Conservation (phyloP, 2,329 filamentous ascomycete species). For the Botryotinia convoluta region DNA sequence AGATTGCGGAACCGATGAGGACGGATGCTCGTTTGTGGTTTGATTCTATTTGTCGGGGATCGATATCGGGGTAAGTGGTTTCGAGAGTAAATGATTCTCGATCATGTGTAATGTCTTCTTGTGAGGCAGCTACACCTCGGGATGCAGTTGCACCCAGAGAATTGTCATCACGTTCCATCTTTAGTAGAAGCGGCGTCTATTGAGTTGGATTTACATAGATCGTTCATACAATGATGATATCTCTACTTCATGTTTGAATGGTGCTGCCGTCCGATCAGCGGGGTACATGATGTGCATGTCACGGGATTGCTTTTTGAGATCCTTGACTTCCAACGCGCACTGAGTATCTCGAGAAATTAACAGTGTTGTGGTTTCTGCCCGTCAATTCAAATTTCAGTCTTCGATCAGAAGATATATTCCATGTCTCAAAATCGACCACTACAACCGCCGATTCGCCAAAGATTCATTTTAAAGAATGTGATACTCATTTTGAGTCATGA, state of each 20-base stretch:
- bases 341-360: neutral
- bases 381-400: neutral
- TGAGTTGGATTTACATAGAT: neutral
- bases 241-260: neutral
- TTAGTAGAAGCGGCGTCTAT: neutral
- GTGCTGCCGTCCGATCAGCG: neutral
- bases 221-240: neutral
- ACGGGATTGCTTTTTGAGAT: neutral
- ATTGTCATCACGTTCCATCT: neutral
- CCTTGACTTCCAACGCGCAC: neutral
- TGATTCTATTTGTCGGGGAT: neutral
- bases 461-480: neutral
- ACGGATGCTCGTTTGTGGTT: neutral
- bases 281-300: neutral
- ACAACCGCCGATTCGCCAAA: neutral
- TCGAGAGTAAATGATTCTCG: neutral
- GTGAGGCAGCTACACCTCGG: neutral
- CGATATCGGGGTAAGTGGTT: neutral
- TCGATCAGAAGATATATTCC: neutral
- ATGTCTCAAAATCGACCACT: neutral
- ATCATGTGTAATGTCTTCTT: neutral
- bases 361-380: neutral
- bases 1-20: neutral
- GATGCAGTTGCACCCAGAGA: neutral
- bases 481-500: neutral